Base-by-base conservation (phyloP, 148 eudicot genomes). In the Vaccinium myrtillus region DNA sequence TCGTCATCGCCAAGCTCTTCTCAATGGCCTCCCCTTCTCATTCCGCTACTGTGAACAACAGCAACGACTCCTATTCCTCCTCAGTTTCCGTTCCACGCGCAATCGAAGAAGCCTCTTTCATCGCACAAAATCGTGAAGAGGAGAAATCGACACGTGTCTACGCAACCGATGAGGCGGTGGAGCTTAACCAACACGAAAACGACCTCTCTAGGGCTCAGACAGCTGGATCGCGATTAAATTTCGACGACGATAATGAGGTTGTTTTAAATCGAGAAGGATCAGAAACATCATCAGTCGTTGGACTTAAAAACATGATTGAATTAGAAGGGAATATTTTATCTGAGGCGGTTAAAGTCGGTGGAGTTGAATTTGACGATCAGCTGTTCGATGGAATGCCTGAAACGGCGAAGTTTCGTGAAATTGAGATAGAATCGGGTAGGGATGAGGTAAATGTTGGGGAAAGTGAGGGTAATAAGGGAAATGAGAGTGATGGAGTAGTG, bases 81-180 rank as follows among this genome's bases (percentile, higher is more conserved):
- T 79, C 50, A 13, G 82, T 80, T 49, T 80, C 82, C 43, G 36
- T 78, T 80, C 32, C 21, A 32, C 54, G 16, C 25, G 50, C 75
- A 36, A 51, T 76, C 16, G 32, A 77, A 11, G 69, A 81, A 63
- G 43, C 76, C 30, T 75, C 32, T 53, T 46, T 49, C 25, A 5
- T 67, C 67, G 65, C 74, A 30, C 67, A 36, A 16, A 46, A 51
- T 14, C 80, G 19, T 16, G 81, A 46, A 43, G 81, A 86, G 9
- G 81, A 86, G 9, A 71, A 75, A 54, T 78, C 85, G 83, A 46
- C 48, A 39, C 85, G 76, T 77, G 83, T 80, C 36, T 46, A 79
- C 50, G 83, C 82, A 43, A 77, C n/a, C 25, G 86, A 81, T 50
- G 78, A 77, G 59, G 53, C 27, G 18, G 25, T 56, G 54, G 25